Conservation (phyloP, 2,329 filamentous ascomycete genomes). For the Botryotinia convoluta region DNA sequence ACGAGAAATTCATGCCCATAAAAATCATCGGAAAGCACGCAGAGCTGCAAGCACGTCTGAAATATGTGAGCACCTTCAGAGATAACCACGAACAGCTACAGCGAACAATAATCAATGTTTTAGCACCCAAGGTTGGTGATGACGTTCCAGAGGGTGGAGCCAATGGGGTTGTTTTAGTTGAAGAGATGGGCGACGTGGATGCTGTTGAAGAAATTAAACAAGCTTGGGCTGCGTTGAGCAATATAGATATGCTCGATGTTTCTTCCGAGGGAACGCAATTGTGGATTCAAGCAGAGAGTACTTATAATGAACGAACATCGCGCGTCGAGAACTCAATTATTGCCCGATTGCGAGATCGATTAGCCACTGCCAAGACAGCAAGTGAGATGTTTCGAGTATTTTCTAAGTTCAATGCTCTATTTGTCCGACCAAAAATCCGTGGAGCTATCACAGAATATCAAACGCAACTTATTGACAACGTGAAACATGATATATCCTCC, state of each 20-base stretch:
- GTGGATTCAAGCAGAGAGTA: conserved; percentile 92
- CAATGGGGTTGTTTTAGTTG: conserved; percentile 70
- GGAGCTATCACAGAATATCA: conserved; percentile 98
- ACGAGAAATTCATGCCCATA: conserved; percentile 98
- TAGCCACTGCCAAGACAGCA: conserved; percentile 93
- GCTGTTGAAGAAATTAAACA: conserved; percentile 94
- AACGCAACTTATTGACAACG: conserved; percentile 94
- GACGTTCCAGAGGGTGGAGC: conserved; percentile 51
- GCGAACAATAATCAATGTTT: conserved; percentile 93
- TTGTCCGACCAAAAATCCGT: conserved; percentile 97
- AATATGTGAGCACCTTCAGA: conserved; percentile 91
- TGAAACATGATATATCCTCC: conserved; percentile 90
- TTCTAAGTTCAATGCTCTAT: conserved; percentile 98
- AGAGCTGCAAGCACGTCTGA: conserved; percentile 84
- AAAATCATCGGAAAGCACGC: conserved; percentile 87
- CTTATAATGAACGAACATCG: conserved; percentile 96
- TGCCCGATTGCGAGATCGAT: conserved; percentile 81
- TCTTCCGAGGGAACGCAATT: conserved; percentile 82
- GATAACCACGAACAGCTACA: conserved; percentile 98
- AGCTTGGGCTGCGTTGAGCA: conserved; percentile 89
- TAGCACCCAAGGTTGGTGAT: conserved; percentile 69
- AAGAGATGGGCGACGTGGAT: conserved; percentile 96
- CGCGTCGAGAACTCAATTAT: conserved; percentile 99
- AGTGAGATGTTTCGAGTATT: conserved; percentile 99
- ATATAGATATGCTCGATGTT: conserved; percentile 93